Base-by-base conservation (phyloP, 176 grass and related monocot genomes). In the Aegilops speltoides region DNA sequence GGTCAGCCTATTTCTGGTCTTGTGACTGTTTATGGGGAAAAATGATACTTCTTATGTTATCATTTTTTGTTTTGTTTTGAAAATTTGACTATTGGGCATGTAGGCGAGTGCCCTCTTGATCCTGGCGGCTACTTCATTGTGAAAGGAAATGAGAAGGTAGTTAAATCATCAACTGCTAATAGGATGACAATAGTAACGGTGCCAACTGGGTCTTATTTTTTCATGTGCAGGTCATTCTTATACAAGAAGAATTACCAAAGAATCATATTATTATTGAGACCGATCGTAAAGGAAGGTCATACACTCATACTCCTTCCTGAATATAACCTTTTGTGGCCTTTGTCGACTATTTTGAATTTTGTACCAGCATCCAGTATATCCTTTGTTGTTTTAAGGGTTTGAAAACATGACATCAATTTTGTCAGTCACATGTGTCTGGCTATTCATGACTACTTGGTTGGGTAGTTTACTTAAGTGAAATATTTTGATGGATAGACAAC, bases 21-120 rank as follows among this genome's bases (percentile, higher is more conserved):
- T 56, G 37, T 56, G 37, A 25, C 25, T 41, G 0, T 70, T 59
- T 13, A 60, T 3, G 32, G 26, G 28, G 12, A 14, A 68, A 84
- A 77, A 61, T 2, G 32, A 52, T 23, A 67, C 24, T 81, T 52
- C 8, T 63, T 50, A 7, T 83, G 36, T 70, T 78, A 77, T 57
- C 36, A 10, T 60, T 86, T 37, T 33, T 50, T 38, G 19, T 83
- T 43, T 5, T 65, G 10, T 14, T 46, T 67, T 56, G 11, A 73
- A 83, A 20, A 6, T 83, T 73, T 83, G 37, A 78, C 40, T 59
- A 61, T 57, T 83, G 5, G 68, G 41, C 67, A 34, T 46, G 25
- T 83, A 97, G 92, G 95, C n/a, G 92, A 97, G 64, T 98, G 95
- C 64, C 95, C 95, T 81, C 93, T 98, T 81, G 95, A 98, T 81